Evolutionary conservation across 2,329 filamentous ascomycete species (phyloP).

Genomic region (Aspergillus costaricaensis): DNA sequence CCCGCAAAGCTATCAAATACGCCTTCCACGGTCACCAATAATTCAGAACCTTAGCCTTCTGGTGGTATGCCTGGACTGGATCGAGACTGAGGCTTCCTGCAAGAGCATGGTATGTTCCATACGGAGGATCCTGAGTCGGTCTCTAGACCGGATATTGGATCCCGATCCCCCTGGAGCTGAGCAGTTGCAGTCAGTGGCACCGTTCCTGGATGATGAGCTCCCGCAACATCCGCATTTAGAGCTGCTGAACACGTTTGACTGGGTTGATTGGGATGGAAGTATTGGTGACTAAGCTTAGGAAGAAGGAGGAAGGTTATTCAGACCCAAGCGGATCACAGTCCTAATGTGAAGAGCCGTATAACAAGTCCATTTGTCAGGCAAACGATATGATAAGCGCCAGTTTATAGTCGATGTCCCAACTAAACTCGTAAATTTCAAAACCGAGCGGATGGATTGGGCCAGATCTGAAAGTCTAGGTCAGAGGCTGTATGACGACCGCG

Average conservation of each 20-base stretch:
- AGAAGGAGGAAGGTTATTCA: too few relatives aligned
- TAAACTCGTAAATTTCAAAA: too few relatives aligned
- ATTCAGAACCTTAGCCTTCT: neutral
- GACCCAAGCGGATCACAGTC: too few relatives aligned
- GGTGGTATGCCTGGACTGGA: neutral
- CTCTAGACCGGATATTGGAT: neutral
- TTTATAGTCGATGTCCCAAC: too few relatives aligned
- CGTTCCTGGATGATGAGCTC: neutral
- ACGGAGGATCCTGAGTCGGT: neutral
- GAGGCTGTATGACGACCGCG: too few relatives aligned
- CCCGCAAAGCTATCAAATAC: neutral
- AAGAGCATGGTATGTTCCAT: neutral
- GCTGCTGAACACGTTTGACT: neutral
- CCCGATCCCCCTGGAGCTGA: neutral
- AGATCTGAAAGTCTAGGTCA: too few relatives aligned
- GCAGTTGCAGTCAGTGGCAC: neutral
- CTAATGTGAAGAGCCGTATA: too few relatives aligned
- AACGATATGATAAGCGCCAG: too few relatives aligned
- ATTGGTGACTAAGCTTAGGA: neutral
- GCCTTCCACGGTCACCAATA: neutral
- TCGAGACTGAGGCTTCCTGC: neutral
- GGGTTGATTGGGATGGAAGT: neutral
- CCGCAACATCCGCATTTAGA: neutral
- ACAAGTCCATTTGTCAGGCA: too few relatives aligned
- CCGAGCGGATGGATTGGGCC: too few relatives aligned